A percentile compares a stretch with the other conserved stretches of the same genome.
phyloP scores from a whole-genome alignment of 1,284 basidiomycete genomes.

The Neolentinus lepideus region DNA sequence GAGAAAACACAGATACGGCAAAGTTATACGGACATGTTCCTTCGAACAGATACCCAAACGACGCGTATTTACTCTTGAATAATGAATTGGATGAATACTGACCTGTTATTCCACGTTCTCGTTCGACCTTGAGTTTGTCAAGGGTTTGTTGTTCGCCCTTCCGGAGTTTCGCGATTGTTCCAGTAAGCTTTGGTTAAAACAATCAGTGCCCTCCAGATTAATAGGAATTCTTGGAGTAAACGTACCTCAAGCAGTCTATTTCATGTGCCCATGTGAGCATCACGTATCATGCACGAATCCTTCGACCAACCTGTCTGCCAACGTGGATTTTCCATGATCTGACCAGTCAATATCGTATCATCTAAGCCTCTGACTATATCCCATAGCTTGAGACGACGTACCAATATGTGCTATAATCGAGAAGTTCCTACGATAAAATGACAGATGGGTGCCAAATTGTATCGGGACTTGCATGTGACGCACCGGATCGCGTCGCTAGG shows the following conservation, averaged over 20 bases:
- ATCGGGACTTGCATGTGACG: slow-evolving; percentile 11
- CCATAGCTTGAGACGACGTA: slow-evolving; percentile 21
- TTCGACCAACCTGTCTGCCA: slow-evolving; percentile 70
- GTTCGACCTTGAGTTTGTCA: slow-evolving; percentile 94
- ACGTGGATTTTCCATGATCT: slow-evolving; percentile 91
- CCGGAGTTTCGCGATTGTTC: slow-evolving; percentile 69
- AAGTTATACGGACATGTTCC: no score
- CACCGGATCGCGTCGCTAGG: slow-evolving; percentile 74
- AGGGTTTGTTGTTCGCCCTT: slow-evolving; percentile 83
- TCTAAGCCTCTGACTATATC: background rate
- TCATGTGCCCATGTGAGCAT: background rate
- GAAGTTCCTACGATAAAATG: slow-evolving; percentile 62
- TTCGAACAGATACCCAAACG: no score
- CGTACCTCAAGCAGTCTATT: slow-evolving; percentile 61
- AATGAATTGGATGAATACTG: slow-evolving; percentile 13
- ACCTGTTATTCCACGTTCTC: slow-evolving; percentile 93
- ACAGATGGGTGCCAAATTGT: no score
- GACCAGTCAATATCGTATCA: background rate
- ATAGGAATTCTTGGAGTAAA: background rate
- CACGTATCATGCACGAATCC: background rate
- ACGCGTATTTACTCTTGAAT: no score
- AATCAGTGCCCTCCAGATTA: slow-evolving; percentile 1
- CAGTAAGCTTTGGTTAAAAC: slow-evolving; percentile 58
- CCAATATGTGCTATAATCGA: slow-evolving; percentile 94
- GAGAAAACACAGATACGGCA: slow-evolving; percentile 4